Conservation (phyloP, 495 filamentous ascomycete species). For the Neohortaea acidophila region DNA sequence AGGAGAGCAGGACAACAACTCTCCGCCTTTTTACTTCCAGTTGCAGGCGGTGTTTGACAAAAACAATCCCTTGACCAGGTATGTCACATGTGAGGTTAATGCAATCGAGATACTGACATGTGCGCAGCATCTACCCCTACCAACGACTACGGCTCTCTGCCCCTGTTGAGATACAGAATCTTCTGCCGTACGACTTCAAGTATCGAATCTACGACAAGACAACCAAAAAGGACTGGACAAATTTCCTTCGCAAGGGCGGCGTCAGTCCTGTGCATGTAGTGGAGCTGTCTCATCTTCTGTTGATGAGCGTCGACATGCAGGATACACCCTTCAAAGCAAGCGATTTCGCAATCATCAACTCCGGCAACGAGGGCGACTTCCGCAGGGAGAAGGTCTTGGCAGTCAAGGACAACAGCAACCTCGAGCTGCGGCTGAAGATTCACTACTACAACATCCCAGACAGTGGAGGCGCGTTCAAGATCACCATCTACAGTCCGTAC, state of each 20-base stretch:
- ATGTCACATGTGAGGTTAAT: constrained; percentile 5
- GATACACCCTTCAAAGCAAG: constrained; percentile 88
- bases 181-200: constrained; percentile 95
- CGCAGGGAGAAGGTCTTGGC: constrained; percentile 63
- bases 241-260: constrained; percentile 89
- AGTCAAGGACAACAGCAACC: constrained; percentile 67
- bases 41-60: constrained; percentile 70
- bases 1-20: constrained; percentile 60
- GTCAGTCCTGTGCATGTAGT: constrained; percentile 95
- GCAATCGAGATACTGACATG: constrained; percentile 22
- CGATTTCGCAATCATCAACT: constrained; percentile 93
- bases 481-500: constrained; percentile 85
- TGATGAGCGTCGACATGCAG: constrained; percentile 89
- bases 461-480: constrained; percentile 90
- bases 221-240: constrained; percentile 95
- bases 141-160: constrained; percentile 85
- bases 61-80: constrained; percentile 63
- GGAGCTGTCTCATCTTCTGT: constrained; percentile 78
- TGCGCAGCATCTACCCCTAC: constrained; percentile 62
- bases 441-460: constrained; percentile 89
- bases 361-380: constrained; percentile 75
- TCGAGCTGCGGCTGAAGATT: constrained; percentile 64
- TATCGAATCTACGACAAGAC: constrained; percentile 97
- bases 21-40: constrained; percentile 89
- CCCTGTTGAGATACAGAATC: constrained; percentile 84